Evolutionary conservation across 2,329 filamentous ascomycete species (phyloP).

Genomic region (Penicillium sclerotiorum): DNA sequence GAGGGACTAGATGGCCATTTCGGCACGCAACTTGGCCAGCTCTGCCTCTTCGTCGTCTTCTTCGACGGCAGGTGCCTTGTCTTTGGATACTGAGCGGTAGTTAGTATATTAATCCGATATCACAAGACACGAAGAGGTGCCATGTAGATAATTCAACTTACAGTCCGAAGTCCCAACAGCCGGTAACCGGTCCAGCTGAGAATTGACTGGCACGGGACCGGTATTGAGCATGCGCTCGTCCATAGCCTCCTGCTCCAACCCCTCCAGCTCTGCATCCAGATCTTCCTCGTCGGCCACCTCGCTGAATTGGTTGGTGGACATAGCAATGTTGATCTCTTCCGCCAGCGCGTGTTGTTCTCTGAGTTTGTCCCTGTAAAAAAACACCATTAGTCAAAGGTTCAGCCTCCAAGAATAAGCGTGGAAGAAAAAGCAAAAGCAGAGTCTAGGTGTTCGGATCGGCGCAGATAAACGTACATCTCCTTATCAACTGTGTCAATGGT

Average conservation of each 20-base stretch:
- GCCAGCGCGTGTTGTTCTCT: constrained; percentile 90
- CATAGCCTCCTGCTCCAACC: constrained; percentile 86
- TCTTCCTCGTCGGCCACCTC: constrained; percentile 82
- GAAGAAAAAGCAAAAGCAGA: too few species aligned
- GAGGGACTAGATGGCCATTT: constrained; percentile 83
- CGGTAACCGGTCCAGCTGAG: constrained; percentile 76
- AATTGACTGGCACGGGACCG: constrained; percentile 77
- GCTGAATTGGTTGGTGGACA: constrained; percentile 70
- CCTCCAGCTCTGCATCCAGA: constrained; percentile 80
- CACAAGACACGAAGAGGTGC: background rate
- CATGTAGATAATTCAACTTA: constrained; percentile 54
- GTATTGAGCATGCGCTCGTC: constrained; percentile 94
- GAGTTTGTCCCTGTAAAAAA: constrained; percentile 72
- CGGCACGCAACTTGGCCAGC: constrained; percentile 86
- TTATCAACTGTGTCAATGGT: constrained; percentile 94
- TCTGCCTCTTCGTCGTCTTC: constrained; percentile 97
- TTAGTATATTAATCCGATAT: constrained; percentile 9
- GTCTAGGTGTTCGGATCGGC: background rate
- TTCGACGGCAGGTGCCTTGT: constrained; percentile 56
- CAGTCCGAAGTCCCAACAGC: constrained; percentile 72
- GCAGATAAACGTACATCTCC: constrained; percentile 73
- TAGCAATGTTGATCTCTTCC: constrained; percentile 87
- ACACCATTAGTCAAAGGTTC: background rate
- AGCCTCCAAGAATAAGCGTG: background rate
- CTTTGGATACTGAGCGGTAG: constrained; percentile 40